Conservation (phyloP, 805 yeast species). For the Kluyveromyces starmeri region DNA sequence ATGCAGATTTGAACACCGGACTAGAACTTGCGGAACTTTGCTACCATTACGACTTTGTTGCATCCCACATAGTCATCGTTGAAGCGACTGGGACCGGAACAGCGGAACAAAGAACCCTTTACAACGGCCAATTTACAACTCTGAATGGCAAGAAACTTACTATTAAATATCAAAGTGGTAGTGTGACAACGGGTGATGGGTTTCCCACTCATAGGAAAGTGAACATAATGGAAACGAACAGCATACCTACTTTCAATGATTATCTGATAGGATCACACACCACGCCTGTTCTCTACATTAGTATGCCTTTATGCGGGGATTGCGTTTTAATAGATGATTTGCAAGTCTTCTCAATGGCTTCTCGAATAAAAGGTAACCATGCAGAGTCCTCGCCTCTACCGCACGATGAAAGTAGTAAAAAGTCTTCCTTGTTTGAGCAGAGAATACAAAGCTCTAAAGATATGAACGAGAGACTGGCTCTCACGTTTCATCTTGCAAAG, state of each 20-base stretch:
- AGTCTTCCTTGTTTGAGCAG: slow-evolving; percentile 8
- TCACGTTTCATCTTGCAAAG: slow-evolving; percentile 3
- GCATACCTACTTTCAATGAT: slow-evolving; percentile 47
- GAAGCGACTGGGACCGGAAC: slow-evolving; percentile 20
- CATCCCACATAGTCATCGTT: slow-evolving; percentile 49
- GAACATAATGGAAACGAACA: slow-evolving; percentile 36
- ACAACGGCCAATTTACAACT: slow-evolving; percentile 38
- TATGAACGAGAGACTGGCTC: slow-evolving; percentile 1
- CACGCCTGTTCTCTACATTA: slow-evolving; percentile 51
- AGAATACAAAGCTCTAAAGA: slow-evolving; percentile 4
- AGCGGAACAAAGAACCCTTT: slow-evolving; percentile 22
- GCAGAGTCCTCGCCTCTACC: slow-evolving; percentile 4
- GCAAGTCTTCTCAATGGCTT: slow-evolving; percentile 6
- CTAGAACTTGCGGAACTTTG: slow-evolving; percentile 42
- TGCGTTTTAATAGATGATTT: slow-evolving; percentile 19
- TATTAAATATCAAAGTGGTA: slow-evolving; percentile 40
- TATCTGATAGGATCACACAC: slow-evolving; percentile 49
- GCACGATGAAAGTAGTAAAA: background rate
- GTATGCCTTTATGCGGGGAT: slow-evolving; percentile 43
- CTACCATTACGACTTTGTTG: slow-evolving; percentile 49
- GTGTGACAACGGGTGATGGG: slow-evolving; percentile 49
- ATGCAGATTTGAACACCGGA: slow-evolving; percentile 32
- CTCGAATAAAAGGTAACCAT: background rate
- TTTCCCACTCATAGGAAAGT: slow-evolving; percentile 39
- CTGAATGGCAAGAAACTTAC: slow-evolving; percentile 47